Conservation (phyloP, 2,329 filamentous ascomycete genomes). For the Fusarium kyushuense region DNA sequence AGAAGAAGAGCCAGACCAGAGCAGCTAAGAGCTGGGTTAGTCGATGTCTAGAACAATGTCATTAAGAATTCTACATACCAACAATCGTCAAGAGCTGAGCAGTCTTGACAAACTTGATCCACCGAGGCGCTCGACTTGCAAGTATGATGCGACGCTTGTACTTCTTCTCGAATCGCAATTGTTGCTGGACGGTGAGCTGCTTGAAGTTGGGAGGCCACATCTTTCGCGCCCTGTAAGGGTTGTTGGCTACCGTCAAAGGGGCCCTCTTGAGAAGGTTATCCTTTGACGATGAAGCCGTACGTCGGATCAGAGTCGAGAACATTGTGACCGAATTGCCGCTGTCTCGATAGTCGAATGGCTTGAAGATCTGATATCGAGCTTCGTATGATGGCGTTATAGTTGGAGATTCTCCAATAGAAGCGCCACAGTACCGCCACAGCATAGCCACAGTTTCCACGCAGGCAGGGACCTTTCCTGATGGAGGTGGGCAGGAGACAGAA, state of each 20-base stretch:
- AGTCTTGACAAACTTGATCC: slow-evolving; percentile 74
- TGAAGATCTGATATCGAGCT: slow-evolving; percentile 12
- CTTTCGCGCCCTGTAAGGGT: slow-evolving; percentile 75
- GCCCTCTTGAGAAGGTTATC: slow-evolving; percentile 45
- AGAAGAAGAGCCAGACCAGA: slow-evolving; percentile 56
- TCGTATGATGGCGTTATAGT: slow-evolving; percentile 14
- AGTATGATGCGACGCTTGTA: slow-evolving; percentile 77
- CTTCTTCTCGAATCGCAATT: slow-evolving; percentile 82
- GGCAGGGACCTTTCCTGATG: background rate
- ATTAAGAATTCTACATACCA: slow-evolving; percentile 54
- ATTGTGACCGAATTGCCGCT: slow-evolving; percentile 41
- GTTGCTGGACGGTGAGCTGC: slow-evolving; percentile 75
- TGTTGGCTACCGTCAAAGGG: slow-evolving; percentile 59
- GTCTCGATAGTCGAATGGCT: slow-evolving; percentile 26
- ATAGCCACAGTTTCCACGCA: background rate
- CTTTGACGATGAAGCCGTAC: slow-evolving; percentile 51
- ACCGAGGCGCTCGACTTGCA: slow-evolving; percentile 70
- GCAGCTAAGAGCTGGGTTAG: slow-evolving; percentile 49
- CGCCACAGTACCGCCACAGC: slow-evolving; percentile 49
- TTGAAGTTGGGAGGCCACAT: slow-evolving; percentile 83
- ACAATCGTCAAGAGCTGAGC: slow-evolving; percentile 71
- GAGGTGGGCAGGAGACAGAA: background rate
- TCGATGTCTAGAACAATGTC: background rate
- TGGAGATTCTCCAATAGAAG: slow-evolving; percentile 27
- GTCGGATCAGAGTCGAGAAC: slow-evolving; percentile 53